Evolutionary conservation across 257 asterid genomes (phyloP), one percentile per base, ranked within the genome.

Genomic region (Solanum gandarillasii): DNA sequence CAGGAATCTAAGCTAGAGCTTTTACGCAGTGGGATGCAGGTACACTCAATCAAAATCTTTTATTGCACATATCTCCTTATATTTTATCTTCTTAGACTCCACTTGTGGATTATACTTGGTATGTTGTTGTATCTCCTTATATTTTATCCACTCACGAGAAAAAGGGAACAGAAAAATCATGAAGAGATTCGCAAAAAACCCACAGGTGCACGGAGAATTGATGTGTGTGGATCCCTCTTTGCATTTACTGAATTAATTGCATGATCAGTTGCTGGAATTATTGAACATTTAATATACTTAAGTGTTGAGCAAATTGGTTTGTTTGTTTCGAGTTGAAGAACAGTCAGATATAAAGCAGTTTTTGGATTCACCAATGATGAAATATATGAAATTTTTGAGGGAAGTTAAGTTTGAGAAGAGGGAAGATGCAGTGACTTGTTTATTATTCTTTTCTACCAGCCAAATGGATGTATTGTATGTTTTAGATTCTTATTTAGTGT

Each of bases 1-100:
- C 96, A 97, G 99, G 99, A 96, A 90, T 91, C 94, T 48, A 97
- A 92, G 90, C 92, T 97, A 93, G 98, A 94, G 88, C 88, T 87
- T 73, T 76, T 96, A 87, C 96, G 88, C 68, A 89, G 87, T 48
- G 95, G 96, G 90, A 83, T 96, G 92, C 92, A 90, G 93, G 99
- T 97, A 90, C 12, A 31, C 86, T 82, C 70, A 5, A 48, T 82
- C 70, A 43, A 41, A 29, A 52, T 48, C 68, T 31, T 46, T 82
- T 48, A 48, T 48, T 46, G 71, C 43, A 1, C 86, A 48, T 31
- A 31, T 82, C 43, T 82, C 43, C 23, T 48, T 82, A 52, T 46
- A 48, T 48, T 82, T 48, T 82, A 82, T 29, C 70, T 62, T n/a
- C 72, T n/a, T n/a, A 62, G 29, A 65, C 72, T n/a, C 27, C 32